Evolutionary conservation across 495 filamentous ascomycete genomes (phyloP).

Genomic region (Letharia columbiana): DNA sequence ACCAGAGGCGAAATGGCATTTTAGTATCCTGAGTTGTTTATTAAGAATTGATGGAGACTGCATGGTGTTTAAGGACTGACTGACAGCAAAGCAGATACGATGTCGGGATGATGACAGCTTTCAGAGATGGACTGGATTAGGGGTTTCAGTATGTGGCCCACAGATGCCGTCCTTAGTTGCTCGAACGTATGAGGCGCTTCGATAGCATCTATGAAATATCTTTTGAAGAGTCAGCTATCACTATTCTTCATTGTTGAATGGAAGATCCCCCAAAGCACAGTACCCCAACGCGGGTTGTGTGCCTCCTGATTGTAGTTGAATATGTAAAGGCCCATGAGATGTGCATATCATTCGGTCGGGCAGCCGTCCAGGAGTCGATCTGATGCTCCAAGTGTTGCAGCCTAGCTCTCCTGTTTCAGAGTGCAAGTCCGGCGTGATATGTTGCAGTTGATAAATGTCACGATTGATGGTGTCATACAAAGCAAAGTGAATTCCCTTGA

Average conservation of each 20-base stretch:
- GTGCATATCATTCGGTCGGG: background rate
- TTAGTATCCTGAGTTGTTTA: constrained; percentile 53
- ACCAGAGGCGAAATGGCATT: constrained; percentile 59
- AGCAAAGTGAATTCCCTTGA: background rate
- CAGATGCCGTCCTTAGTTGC: constrained; percentile 59
- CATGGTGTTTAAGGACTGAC: constrained; percentile 23
- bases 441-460: background rate
- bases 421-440: background rate
- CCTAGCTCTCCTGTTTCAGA: background rate
- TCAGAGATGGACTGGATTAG: constrained; percentile 58
- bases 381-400: background rate
- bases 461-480: background rate
- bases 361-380: background rate
- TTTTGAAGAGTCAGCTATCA: constrained; percentile 29
- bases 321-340: background rate
- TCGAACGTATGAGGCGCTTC: constrained; percentile 67
- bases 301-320: background rate
- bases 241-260: background rate
- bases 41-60: background rate
- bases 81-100: constrained; percentile 73
- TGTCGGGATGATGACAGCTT: constrained; percentile 59
- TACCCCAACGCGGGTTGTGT: background rate
- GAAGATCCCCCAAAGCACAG: background rate
- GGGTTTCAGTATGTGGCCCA: constrained; percentile 52
- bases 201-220: constrained; percentile 58